A percentile compares a stretch with the other conserved stretches of the same genome.
These are phyloP conservation scores for Beauveria sp. DNA, from an alignment of 2,329 filamentous ascomycete genomes.

Conservation along the genomic window DNA sequence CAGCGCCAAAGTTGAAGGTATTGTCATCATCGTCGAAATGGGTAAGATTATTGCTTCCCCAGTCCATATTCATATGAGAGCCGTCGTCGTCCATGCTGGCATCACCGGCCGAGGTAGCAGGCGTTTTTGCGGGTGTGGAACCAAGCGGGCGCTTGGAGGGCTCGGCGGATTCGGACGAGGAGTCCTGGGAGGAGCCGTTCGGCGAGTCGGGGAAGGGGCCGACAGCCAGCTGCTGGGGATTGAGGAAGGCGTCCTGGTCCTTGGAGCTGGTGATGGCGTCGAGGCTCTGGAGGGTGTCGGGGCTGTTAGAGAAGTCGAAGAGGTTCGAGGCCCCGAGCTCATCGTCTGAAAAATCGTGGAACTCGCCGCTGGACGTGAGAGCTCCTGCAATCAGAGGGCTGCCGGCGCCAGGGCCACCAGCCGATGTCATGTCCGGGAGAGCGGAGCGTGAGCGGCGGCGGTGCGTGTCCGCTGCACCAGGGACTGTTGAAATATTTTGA, in stretches of 20 bases:
- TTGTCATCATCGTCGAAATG: slow-evolving; percentile 32
- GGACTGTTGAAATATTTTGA: not conserved
- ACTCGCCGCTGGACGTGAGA: slow-evolving; percentile 30
- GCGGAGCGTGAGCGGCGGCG: slow-evolving; percentile 9
- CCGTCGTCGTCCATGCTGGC: slow-evolving; percentile 35
- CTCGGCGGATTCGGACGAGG: slow-evolving; percentile 44
- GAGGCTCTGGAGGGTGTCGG: slow-evolving; percentile 29
- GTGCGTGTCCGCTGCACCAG: slow-evolving; percentile 16
- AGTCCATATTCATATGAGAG: slow-evolving; percentile 33
- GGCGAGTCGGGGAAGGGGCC: slow-evolving; percentile 36
- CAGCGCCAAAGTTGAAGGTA: slow-evolving; percentile 27
- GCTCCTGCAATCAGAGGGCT: slow-evolving; percentile 33
- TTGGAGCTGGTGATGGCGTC: slow-evolving; percentile 21
- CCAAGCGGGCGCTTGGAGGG: slow-evolving; percentile 40
- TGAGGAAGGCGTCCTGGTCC: slow-evolving; percentile 25
- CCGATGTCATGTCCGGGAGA: slow-evolving; percentile 29
- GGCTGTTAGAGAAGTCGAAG: slow-evolving; percentile 30
- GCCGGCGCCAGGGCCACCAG: slow-evolving; percentile 23
- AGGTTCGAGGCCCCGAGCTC: slow-evolving; percentile 25
- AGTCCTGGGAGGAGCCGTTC: slow-evolving; percentile 38
- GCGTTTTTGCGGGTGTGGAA: slow-evolving; percentile 38
- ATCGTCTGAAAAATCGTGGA: slow-evolving; percentile 31
- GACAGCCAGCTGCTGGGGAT: slow-evolving; percentile 26
- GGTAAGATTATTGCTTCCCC: slow-evolving; percentile 29
- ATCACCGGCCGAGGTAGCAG: slow-evolving; percentile 30